Evolutionary conservation across 2,329 filamentous ascomycete species (phyloP).

Genomic region (Aspergillus hortae): DNA sequence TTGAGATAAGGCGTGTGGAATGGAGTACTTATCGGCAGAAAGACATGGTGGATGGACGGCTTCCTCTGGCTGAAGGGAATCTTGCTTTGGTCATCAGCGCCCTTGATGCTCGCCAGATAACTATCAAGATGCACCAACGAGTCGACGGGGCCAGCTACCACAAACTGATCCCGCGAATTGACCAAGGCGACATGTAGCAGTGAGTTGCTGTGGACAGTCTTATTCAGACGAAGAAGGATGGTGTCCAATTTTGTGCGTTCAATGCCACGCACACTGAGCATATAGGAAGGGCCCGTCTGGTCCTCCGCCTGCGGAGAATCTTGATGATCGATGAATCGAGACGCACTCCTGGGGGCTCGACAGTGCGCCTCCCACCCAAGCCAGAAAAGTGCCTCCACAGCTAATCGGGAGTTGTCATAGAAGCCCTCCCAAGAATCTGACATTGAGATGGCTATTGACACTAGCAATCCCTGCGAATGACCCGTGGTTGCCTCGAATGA

Average conservation of each 20-base stretch:
- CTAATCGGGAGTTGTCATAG: constrained; percentile 21
- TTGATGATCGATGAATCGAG: background rate
- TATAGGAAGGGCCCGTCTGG: constrained; percentile 8
- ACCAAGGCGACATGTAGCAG: constrained; percentile 9
- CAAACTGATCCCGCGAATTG: constrained; percentile 15
- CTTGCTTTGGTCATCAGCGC: constrained; percentile 15
- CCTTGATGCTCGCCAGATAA: constrained; percentile 3
- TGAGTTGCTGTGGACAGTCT: background rate
- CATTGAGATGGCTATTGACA: constrained; percentile 32
- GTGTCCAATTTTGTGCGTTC: background rate
- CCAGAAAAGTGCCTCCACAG: constrained; percentile 26
- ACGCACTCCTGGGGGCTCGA: constrained; percentile 6
- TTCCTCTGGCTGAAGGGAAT: constrained; percentile 32
- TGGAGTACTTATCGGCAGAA: constrained; percentile 40
- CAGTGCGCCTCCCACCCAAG: constrained; percentile 16
- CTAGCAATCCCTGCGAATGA: constrained; percentile 39
- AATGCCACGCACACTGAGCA: constrained; percentile 15
- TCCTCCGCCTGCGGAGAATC: background rate
- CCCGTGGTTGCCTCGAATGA: constrained; percentile 27
- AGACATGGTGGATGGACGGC: constrained; percentile 22
- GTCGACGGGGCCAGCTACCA: constrained; percentile 13
- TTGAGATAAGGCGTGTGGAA: constrained; percentile 39
- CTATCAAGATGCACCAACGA: constrained; percentile 11
- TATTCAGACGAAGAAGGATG: constrained; percentile 8
- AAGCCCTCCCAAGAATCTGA: constrained; percentile 34